Evolutionary conservation across 768 basidiomycete species (phyloP).

Genomic region (Mycena belliarum): DNA sequence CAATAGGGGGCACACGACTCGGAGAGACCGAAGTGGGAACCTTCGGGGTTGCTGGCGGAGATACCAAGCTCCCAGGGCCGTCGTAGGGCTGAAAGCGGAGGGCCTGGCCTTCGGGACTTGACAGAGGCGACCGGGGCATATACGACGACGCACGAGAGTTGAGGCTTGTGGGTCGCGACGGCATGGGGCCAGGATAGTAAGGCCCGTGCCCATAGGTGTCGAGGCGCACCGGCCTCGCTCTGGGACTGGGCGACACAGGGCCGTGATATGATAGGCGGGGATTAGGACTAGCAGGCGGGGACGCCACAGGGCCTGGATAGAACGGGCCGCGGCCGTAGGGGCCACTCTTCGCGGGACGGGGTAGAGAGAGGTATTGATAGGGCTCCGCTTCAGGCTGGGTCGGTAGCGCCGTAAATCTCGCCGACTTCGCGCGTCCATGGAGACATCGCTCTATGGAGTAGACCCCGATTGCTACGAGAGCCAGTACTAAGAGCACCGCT

Average conservation of each 20-base stretch:
- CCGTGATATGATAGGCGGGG: not conserved
- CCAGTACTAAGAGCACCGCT: slow-evolving; percentile 7
- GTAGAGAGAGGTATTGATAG: slow-evolving; percentile 7
- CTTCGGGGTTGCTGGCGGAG: no score
- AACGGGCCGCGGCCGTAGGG: not conserved
- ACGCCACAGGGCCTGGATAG: not conserved
- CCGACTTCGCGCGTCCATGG: not conserved
- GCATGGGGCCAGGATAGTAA: not conserved
- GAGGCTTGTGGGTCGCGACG: not conserved
- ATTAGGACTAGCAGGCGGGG: not conserved
- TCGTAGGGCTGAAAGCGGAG: no score
- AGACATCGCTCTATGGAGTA: slow-evolving; percentile 8
- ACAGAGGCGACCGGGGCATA: no score
- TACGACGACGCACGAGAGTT: not conserved
- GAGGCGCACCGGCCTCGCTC: not conserved
- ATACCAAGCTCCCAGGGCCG: no score
- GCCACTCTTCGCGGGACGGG: not conserved
- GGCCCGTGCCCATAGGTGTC: not conserved
- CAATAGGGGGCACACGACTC: no score
- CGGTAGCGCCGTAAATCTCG: not conserved
- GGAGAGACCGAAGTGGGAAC: no score
- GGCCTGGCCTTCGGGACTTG: no score
- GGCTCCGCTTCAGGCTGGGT: not conserved
- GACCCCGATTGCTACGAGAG: slow-evolving; percentile 1
- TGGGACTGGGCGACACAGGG: not conserved